Base-by-base conservation (phyloP, 163 green algal genomes). In the Chloromonas sp. region DNA sequence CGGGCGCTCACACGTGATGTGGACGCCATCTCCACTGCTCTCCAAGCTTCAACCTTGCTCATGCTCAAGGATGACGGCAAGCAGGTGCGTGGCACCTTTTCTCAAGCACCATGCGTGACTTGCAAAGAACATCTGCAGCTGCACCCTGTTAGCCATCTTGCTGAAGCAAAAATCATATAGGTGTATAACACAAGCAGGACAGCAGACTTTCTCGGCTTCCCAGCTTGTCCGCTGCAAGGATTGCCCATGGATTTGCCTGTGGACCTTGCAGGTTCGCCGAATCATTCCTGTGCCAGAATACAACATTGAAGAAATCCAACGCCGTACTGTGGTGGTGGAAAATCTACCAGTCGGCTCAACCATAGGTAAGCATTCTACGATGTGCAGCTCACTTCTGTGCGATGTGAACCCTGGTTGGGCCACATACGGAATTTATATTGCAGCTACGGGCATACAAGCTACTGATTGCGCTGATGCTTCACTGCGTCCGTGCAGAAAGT, bases 281-380 rank as follows among this genome's bases (percentile, higher is more conserved):
- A 62, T 79, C 2, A 80, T 82, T 3, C 60, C 84, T 1, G 80
- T 92, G 81, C 84, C 87, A 0, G 83, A 88, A 0, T 90, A 91
- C 82, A 87, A 93, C 82, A 81, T 90, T 0, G 3, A 57, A 0
- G 88, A 92, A 70, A 92, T 93, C 77, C 82, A 85, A n/a, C 58
- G 85, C 0, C 86, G 90, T 76, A 92, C 85, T 59, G 81, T 93
- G 15, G 86, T 93, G 14, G 90, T 88, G 79, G 90, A 93, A 85
- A 89, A 92, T 79, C 71, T 93, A 84, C 87, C 88, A 2, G 71
- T 70, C 59, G 86, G 79, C 11, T 88, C 88, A 8, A 93, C 90
- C 2, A 93, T 93, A 61, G 87, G 87, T 90, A 77, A 71, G 86
- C 60, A 60, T 60, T 8, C 60, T 76, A 36, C 36, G 36, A 36